Evolutionary conservation across 768 basidiomycete species (phyloP).

Genomic region (Pleurotus citrinopileatus): DNA sequence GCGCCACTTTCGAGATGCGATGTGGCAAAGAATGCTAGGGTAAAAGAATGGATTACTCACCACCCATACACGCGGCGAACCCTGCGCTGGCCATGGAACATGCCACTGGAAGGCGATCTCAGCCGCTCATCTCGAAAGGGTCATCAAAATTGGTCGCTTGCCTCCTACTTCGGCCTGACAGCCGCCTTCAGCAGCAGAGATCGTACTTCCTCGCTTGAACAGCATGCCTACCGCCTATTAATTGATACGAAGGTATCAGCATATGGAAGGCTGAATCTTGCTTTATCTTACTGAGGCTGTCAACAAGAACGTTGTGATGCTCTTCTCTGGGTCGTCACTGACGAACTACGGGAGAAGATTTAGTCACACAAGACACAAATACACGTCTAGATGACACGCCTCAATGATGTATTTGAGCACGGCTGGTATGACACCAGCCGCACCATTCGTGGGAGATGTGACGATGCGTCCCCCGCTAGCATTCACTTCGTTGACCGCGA

Average conservation of each 20-base stretch:
- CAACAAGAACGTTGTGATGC: slow-evolving; percentile 83
- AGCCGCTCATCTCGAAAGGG: slow-evolving; percentile 1
- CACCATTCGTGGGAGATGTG: slow-evolving; percentile 92
- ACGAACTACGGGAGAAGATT: slow-evolving; percentile 55
- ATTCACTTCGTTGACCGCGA: slow-evolving; percentile 94
- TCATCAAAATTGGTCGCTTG: slow-evolving; percentile 23
- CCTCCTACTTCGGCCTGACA: slow-evolving; percentile 96
- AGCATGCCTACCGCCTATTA: slow-evolving; percentile 86
- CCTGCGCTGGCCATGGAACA: slow-evolving; percentile 96
- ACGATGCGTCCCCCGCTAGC: slow-evolving; percentile 92
- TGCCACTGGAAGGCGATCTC: slow-evolving; percentile 52
- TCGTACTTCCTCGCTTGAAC: slow-evolving; percentile 96
- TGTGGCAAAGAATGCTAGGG: no score
- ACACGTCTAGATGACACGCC: slow-evolving; percentile 31
- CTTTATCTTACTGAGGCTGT: slow-evolving; percentile 74
- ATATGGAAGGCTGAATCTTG: slow-evolving; percentile 1
- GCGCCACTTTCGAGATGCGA: no score
- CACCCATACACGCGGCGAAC: slow-evolving; percentile 93
- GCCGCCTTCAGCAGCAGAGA: slow-evolving; percentile 93
- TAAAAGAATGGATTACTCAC: no score
- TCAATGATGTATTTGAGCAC: slow-evolving; percentile 89
- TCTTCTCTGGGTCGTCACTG: slow-evolving; percentile 87
- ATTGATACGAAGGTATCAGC: slow-evolving; percentile 10
- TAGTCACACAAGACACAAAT: neutral
- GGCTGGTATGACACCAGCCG: slow-evolving; percentile 90